Evolutionary conservation across 352 stramenopile species (phyloP), one percentile per base, ranked within the genome.

Genomic region (Stramenopiles sp.): DNA sequence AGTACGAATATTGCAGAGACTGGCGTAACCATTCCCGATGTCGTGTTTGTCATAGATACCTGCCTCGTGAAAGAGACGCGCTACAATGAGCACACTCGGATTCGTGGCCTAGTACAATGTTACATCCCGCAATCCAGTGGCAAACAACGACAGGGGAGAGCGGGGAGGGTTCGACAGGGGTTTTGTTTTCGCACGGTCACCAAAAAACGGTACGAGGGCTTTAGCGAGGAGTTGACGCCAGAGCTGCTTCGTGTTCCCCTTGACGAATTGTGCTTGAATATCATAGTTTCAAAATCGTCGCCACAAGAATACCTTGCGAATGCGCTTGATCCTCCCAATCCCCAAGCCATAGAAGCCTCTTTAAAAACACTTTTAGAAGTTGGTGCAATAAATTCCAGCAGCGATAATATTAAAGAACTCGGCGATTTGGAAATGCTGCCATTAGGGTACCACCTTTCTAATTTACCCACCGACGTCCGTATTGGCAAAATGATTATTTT

Each of bases 81-180:
- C 0, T 82, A 76, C 77, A 81, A 82, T 49, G 34, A 75, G 6
- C 4, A 71, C 2, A 71, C 2, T 2, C 2, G 12, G 33, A 71
- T 71, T 4, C 4, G 2, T 35, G 2, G 12, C 33, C 12, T 71
- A 2, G 53, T 71, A 2, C 2, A 71, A 6, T 6, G 2, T 2
- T 71, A 6, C 2, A 33, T 71, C 6, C 12, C 53, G 35, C 6
- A 6, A 6, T 2, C 53, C 6, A 6, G 2, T 6, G 53, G 2
- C 4, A 2, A 93, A 32, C 92, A 98, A 81, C 82, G 93, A 18
- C 89, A 83, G 77, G 92, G 94, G 49, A 85, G 94, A 30, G 93
- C 94, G 3, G 94, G 94, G 1, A 87, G 93, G 68, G 89, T 96
- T 0, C 87, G 90, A 34, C 86, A 89, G 4, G 94, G 94, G 36